Evolutionary conservation across 371 early-diverging fungal species (phyloP), one percentile per base, ranked within the genome.

Genomic region (Furculomyces boomerangus): DNA sequence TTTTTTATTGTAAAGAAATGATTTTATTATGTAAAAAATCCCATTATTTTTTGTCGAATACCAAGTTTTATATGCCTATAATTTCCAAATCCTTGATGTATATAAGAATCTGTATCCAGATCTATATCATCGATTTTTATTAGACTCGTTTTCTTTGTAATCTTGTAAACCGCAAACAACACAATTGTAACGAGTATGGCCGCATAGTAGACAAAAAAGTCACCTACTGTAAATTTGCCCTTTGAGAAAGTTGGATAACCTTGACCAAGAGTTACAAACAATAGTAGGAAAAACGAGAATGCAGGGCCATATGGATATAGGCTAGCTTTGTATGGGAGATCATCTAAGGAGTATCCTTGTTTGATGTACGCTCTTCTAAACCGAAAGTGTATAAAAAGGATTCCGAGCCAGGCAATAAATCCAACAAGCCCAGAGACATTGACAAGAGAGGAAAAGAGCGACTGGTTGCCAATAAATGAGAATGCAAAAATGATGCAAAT

Each of bases 401-500:
- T 88, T 30, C 77, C 77, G 49, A 77, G 55, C 90, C 91, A 91
- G 53, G 76, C 77, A 46, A 83, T 66, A 55, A 88, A 83, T 48
- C 86, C 83, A 25, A 81, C 73, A 14, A 82, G 71, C 2, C 82
- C 81, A 43, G 83, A 75, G 45, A 89, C 71, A 56, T 71, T 78
- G 60, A 81, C 63, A 46, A 89, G 72, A 76, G 81, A 84, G 32
- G 67, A 58, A 57, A 84, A 90, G 20, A 83, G 79, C 14, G 64
- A 50, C 24, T 73, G 63, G 59, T 74, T 55, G 27, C 67, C 57
- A 1, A 59, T 58, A 35, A 70, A 46, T 40, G 63, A 63, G n/a
- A 64, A 43, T 25, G 57, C 52, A 29, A 64, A 64, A 18, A 66
- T 50, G 37, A 62, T 32, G 43, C 62, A 41, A 30, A 63, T 56